Evolutionary conservation across 306 rosid species (phyloP), one percentile per base, ranked within the genome.

Genomic region (Astragalus membranaceus): DNA sequence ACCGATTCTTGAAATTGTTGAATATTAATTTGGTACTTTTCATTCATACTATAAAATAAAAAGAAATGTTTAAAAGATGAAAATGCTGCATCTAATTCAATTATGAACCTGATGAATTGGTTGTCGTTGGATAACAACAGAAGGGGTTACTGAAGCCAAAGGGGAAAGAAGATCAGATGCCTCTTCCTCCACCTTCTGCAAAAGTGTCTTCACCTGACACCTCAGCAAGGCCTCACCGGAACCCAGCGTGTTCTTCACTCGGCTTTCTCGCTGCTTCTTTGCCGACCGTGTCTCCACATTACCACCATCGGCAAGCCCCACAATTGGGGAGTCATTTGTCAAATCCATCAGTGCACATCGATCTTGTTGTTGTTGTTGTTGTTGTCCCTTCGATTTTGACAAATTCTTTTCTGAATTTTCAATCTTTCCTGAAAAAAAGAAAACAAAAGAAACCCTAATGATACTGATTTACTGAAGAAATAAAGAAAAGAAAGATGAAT

Each of bases 241-340:
- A 3, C 92, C 96, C 0, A 96, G 93, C 5, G 96, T 85, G 46
- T 76, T 87, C 83, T 82, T 90, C 67, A 86, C 78, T 14, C 79
- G 41, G 30, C 68, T 58, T 64, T 85, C 81, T 64, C 80, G 74
- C 10, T 75, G 83, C 62, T 84, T 90, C 20, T 26, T 26, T 26
- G 39, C 78, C 1, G 76, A 81, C 0, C 93, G 96, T 1, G 93
- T 90, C 71, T 72, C 84, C 44, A 84, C 42, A 54, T 70, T 79
- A 2, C 78, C 85, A 10, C 85, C 85, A 59, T 42, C 68, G 0
- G 96, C 96, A 4, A 90, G 73, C 8, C 98, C 96, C 8, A 90
- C 96, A 0, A 93, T 93, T 0, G 98, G 98, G 6, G 98, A 93
- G 70, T 88, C 98, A 11, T 93, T 93, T 8, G 98, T 93, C 70